Conservation (phyloP, 2,329 filamentous ascomycete genomes). For the Celoporthe dispersa region DNA sequence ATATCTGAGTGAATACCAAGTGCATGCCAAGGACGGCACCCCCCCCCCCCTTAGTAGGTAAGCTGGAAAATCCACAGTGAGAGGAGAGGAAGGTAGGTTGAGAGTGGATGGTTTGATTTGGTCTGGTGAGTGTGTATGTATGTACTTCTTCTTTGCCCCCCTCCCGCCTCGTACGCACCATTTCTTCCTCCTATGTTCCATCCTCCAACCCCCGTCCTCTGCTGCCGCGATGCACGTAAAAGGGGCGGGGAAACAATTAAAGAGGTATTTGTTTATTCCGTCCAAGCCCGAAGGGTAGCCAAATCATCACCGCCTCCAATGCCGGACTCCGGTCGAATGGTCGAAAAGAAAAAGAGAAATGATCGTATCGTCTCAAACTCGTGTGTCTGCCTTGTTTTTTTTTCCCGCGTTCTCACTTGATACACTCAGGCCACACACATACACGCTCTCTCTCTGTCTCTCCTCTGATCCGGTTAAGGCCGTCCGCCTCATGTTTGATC, state of each 20-base stretch:
- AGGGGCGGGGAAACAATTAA: not conserved
- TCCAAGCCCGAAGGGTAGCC: constrained; percentile 11
- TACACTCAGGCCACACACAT: not conserved
- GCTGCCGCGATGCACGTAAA: not conserved
- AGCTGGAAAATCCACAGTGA: too few relatives aligned
- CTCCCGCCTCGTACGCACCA: not conserved
- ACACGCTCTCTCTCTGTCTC: not conserved
- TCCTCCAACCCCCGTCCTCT: not conserved
- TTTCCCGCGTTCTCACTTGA: not conserved
- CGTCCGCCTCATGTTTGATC: not conserved
- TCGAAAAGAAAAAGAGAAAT: not conserved
- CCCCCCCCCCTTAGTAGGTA: too few relatives aligned
- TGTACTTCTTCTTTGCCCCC: not conserved
- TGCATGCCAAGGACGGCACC: too few relatives aligned
- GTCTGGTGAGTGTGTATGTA: not conserved
- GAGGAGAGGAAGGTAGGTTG: too few relatives aligned
- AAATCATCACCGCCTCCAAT: constrained; percentile 1
- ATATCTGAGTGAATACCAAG: not conserved
- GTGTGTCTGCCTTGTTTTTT: constrained; percentile 16
- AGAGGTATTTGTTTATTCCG: not conserved
- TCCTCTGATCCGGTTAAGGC: not conserved
- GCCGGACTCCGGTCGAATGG: constrained; percentile 13
- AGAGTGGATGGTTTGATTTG: constrained; percentile 10
- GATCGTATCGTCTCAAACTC: constrained; percentile 22
- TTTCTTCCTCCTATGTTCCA: not conserved